These are phyloP conservation scores for Stachybotrys chartarum DNA, from an alignment of 2,329 filamentous ascomycete species.

Conservation along the genomic window DNA sequence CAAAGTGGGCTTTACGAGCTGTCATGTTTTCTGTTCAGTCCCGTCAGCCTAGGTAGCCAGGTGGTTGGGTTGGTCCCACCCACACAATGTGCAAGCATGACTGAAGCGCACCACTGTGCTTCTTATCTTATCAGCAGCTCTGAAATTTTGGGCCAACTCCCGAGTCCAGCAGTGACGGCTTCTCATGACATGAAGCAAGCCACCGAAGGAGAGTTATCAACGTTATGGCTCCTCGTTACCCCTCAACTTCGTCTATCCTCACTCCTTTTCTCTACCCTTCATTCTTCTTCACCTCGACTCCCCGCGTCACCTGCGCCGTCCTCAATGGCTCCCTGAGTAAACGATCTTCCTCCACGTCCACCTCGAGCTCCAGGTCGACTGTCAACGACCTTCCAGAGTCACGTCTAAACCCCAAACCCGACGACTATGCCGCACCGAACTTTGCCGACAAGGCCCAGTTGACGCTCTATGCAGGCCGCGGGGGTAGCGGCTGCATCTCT, in stretches of 20 bases:
- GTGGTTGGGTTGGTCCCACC: no score
- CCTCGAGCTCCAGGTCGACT: slow-evolving; percentile 6
- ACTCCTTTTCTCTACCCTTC: slow-evolving; percentile 43
- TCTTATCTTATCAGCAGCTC: slow-evolving; percentile 13
- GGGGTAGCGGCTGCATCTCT: slow-evolving; percentile 89
- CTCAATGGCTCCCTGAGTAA: slow-evolving; percentile 5
- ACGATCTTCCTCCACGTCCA: slow-evolving; percentile 1
- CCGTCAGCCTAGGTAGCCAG: no score
- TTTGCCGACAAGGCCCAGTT: slow-evolving; percentile 84
- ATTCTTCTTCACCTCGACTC: slow-evolving; percentile 24
- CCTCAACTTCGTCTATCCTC: slow-evolving; percentile 14
- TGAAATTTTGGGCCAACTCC: slow-evolving; percentile 1
- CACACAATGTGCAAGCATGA: no score
- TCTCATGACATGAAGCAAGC: background rate
- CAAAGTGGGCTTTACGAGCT: no score
- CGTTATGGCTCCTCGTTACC: slow-evolving; percentile 20
- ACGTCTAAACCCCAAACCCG: slow-evolving; percentile 72
- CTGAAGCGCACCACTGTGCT: background rate
- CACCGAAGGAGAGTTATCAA: background rate
- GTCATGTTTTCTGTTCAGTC: no score
- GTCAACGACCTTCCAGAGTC: slow-evolving; percentile 35
- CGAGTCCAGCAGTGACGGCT: background rate
- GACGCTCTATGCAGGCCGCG: slow-evolving; percentile 68
- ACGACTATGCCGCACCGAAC: slow-evolving; percentile 74
- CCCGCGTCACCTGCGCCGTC: slow-evolving; percentile 13